phyloP scores from a whole-genome alignment of 805 yeast species.

The Monosporozyma siamensis region DNA sequence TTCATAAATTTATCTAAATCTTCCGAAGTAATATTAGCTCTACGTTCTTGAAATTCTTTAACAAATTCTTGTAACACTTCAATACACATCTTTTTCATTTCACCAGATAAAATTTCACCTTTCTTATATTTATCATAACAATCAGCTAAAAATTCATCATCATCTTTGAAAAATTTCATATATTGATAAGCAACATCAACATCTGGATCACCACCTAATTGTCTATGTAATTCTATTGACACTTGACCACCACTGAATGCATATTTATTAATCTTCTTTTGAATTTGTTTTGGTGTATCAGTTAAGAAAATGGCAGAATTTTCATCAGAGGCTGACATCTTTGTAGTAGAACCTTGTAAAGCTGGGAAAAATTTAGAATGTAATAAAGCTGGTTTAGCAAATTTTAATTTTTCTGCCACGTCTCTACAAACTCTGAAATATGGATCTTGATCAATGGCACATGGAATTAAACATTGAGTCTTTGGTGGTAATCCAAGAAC shows the following conservation, averaged over 20 bases:
- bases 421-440: slow-evolving; percentile 96
- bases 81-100: slow-evolving; percentile 82
- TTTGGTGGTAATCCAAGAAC: slow-evolving; percentile 77
- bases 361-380: slow-evolving; percentile 98
- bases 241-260: slow-evolving; percentile 94
- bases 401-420: slow-evolving; percentile 89
- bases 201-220: slow-evolving; percentile 87
- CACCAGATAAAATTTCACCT: slow-evolving; percentile 86
- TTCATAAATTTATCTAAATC: slow-evolving; percentile 63
- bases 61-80: slow-evolving; percentile 73
- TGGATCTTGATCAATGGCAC: slow-evolving; percentile 99
- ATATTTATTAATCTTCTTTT: slow-evolving; percentile 89
- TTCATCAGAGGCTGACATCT: slow-evolving; percentile 93
- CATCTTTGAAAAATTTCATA: slow-evolving; percentile 79
- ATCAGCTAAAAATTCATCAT: slow-evolving; percentile 64
- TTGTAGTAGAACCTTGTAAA: slow-evolving; percentile 88
- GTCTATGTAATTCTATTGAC: slow-evolving; percentile 82
- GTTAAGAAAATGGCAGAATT: slow-evolving; percentile 90
- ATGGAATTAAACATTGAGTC: slow-evolving; percentile 94
- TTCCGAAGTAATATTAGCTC: slow-evolving; percentile 55
- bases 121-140: slow-evolving; percentile 56
- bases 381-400: slow-evolving; percentile 80
- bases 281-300: slow-evolving; percentile 84
- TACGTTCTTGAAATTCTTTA: slow-evolving; percentile 68
- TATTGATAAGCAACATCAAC: slow-evolving; percentile 94